A percentile compares a stretch with the other conserved stretches of the same genome.
Evolutionary conservation across 768 basidiomycete species (phyloP).

Genomic region (Termitomyces sp.): DNA sequence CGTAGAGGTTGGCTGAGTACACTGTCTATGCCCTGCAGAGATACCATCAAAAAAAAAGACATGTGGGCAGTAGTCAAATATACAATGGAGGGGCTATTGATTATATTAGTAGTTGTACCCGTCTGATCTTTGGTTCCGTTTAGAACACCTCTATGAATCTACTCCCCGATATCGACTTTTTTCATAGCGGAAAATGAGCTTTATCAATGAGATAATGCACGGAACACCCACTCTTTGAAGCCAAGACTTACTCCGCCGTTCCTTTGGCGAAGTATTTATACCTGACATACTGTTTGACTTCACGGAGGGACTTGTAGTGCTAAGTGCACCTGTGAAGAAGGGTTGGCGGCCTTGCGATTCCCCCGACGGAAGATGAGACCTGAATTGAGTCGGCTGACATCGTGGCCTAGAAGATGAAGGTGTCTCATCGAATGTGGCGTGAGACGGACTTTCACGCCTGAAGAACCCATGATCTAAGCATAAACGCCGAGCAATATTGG

Average conservation of each 20-base stretch:
- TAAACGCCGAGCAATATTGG: not conserved
- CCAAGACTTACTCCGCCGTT: slow-evolving; percentile 5
- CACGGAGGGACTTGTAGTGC: not conserved
- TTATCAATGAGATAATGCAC: not conserved
- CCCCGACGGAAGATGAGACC: not conserved
- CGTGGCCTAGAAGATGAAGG: not conserved
- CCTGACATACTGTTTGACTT: not conserved
- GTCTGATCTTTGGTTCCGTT: not conserved
- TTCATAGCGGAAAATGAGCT: not conserved
- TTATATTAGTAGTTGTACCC: no score
- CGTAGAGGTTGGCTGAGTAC: no score
- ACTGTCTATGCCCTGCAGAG: no score
- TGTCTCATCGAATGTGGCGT: no score
- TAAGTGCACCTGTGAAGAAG: not conserved
- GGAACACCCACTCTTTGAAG: not conserved
- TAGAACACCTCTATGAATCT: slow-evolving; percentile 7
- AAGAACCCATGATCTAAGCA: not conserved
- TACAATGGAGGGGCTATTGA: not conserved
- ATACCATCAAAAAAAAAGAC: no score
- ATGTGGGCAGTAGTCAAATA: not conserved
- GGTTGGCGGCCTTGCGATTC: not conserved
- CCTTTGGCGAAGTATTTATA: not conserved
- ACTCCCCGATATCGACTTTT: not conserved
- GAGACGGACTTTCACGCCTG: not conserved
- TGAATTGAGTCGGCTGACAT: not conserved